Conservation (phyloP, 2,329 filamentous ascomycete species). For the Lecanicillium sp. region DNA sequence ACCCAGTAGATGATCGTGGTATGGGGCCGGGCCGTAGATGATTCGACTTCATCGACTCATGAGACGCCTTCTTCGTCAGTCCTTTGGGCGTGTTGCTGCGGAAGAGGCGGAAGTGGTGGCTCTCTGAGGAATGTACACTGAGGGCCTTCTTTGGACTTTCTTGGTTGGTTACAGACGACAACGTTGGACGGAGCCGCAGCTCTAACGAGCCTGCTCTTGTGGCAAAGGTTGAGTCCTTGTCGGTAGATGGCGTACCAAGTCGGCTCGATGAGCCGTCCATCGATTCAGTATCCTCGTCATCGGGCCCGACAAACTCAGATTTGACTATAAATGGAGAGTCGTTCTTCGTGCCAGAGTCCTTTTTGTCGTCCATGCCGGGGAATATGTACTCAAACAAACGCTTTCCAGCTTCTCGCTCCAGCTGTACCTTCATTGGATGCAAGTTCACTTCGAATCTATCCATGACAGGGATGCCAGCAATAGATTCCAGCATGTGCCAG, state of each 20-base stretch:
- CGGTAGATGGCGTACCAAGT: conserved; percentile 27
- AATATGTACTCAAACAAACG: conserved; percentile 97
- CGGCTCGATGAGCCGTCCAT: conserved; percentile 29
- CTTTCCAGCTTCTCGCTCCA: conserved; percentile 88
- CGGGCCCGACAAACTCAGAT: conserved; percentile 26
- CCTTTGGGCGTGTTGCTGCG: conserved; percentile 35
- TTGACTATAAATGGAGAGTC: conserved; percentile 54
- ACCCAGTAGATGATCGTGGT: conserved; percentile 37
- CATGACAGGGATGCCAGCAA: conserved; percentile 94
- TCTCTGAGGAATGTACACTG: conserved; percentile 41
- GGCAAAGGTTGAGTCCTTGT: conserved; percentile 42
- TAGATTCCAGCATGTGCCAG: conserved; percentile 97
- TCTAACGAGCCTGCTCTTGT: conserved; percentile 70
- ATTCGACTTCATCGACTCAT: conserved; percentile 44
- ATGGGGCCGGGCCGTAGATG: conserved; percentile 32
- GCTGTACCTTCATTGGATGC: conserved; percentile 86
- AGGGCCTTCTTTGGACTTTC: conserved; percentile 36
- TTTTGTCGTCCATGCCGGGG: conserved; percentile 65
- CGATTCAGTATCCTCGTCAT: conserved; percentile 38
- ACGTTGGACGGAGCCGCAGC: conserved; percentile 72
- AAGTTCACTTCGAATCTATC: conserved; percentile 94
- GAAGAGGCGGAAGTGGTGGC: conserved; percentile 46
- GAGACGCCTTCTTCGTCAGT: conserved; percentile 44
- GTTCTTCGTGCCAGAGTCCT: conserved; percentile 36
- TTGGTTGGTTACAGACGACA: conserved; percentile 47